phyloP scores from a whole-genome alignment of 257 asterid species.

The Ophiorrhiza pumila region DNA sequence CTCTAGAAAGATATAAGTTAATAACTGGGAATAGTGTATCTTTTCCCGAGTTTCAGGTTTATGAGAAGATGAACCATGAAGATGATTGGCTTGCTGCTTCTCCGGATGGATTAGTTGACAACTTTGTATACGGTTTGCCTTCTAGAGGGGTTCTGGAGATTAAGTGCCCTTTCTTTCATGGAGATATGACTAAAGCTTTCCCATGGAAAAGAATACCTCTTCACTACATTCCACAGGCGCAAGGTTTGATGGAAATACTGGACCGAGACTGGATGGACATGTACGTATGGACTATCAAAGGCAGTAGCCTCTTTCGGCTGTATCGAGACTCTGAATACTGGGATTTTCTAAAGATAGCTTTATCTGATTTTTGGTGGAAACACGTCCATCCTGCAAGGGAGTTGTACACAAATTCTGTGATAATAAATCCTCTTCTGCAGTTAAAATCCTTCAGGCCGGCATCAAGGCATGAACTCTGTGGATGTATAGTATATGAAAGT shows the following conservation, averaged over 20 bases:
- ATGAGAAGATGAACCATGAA: conserved; percentile 30
- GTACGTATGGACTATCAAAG: conserved; percentile 70
- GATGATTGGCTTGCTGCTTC: conserved; percentile 85
- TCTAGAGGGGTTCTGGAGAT: conserved; percentile 69
- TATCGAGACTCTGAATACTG: conserved; percentile 61
- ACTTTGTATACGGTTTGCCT: conserved; percentile 42
- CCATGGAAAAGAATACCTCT: conserved; percentile 76
- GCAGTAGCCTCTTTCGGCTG: conserved; percentile 78
- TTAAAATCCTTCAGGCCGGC: conserved; percentile 47
- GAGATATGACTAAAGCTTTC: conserved; percentile 40
- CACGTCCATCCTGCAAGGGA: conserved; percentile 83
- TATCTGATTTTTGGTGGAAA: conserved; percentile 94
- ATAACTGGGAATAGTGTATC: conserved; percentile 50
- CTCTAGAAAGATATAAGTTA: conserved; percentile 62
- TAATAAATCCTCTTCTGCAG: conserved; percentile 54
- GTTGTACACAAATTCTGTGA: conserved; percentile 32
- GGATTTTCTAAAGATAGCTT: conserved; percentile 49
- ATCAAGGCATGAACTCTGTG: conserved; percentile 52
- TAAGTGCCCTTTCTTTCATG: conserved; percentile 67
- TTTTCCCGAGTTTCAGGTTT: conserved; percentile 56
- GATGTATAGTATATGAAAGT: conserved; percentile 47
- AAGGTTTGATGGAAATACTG: conserved; percentile 86
- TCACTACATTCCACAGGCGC: conserved; percentile 82
- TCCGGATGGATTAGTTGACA: conserved; percentile 65
- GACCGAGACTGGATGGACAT: conserved; percentile 89